Conservation (phyloP, 1,139 yeast genomes). For the Blastobotrys raffinosifermentans region DNA sequence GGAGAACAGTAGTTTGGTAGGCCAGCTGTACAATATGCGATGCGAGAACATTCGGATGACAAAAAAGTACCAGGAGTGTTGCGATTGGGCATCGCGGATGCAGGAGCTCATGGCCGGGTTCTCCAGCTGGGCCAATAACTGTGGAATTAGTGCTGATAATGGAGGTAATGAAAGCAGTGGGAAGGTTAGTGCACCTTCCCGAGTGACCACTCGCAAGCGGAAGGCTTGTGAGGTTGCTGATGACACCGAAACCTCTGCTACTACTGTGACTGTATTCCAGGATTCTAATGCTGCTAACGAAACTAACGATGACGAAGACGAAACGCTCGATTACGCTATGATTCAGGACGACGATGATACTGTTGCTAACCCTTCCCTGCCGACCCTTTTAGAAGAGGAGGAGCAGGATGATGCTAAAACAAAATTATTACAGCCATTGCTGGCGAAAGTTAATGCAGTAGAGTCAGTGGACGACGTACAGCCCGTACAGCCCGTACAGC, state of each 20-base stretch:
- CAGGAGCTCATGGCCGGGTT: neutral
- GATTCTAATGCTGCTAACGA: neutral
- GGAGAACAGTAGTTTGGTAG: slow-evolving; percentile 17
- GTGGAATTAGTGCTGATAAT: slow-evolving; percentile 6
- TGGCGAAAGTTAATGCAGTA: slow-evolving; percentile 6
- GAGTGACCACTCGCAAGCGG: slow-evolving; percentile 1
- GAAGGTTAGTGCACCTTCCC: neutral
- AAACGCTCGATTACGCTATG: neutral
- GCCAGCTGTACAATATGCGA: slow-evolving; percentile 22
- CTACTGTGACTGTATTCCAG: neutral
- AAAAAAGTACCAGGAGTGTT: slow-evolving; percentile 4
- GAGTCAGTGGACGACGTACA: slow-evolving; percentile 1
- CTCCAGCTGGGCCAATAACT: neutral
- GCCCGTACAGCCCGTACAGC: neutral
- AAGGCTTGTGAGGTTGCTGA: neutral
- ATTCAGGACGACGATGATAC: slow-evolving; percentile 2
- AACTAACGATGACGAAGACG: slow-evolving; percentile 6
- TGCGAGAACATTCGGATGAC: slow-evolving; percentile 18
- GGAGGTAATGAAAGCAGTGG: neutral
- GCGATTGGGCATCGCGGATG: neutral
- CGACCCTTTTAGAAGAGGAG: slow-evolving; percentile 1
- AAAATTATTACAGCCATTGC: neutral
- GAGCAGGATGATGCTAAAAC: neutral
- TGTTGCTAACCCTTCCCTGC: neutral
- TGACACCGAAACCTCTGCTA: neutral